Evolutionary conservation across 1,284 basidiomycete genomes (phyloP), one percentile per base, ranked within the genome.

Genomic region (Coniferiporia weirii): DNA sequence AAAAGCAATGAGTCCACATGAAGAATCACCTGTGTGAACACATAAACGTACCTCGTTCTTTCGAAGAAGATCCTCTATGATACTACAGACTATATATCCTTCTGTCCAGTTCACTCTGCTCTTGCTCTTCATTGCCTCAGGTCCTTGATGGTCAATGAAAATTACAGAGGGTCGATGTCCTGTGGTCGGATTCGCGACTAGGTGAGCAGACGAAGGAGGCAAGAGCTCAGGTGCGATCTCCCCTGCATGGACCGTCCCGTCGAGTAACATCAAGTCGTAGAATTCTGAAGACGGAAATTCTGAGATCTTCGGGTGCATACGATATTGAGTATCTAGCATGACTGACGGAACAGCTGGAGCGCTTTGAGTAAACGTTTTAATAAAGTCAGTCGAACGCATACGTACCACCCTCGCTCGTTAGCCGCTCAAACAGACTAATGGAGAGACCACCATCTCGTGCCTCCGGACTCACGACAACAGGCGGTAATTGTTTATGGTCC

Each of bases 401-500:
- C 86, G 66, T 64, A 91, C 91, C 75, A 58, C 83, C 79, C 78
- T 92, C 88, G 65, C 87, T 79, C 13, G 91, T 90, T 52, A 98
- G 76, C 34, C 95, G 78, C 71, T 98, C 95, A 65, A 98, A 98
- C 32, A 98, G 76, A 72, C 91, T 93, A 17, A 84, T 81, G 1
- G 85, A 85, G 15, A 95, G 76, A 0, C 91, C 93, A 19, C 83
- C 81, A 17, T 78, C 73, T 66, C 83, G 79, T 1, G 89, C 91
- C 66, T 88, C 83, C 43, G 78, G 77, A 65, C 84, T 90, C 7
- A 83, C 79, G 61, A 96, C 92, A 56, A 97, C 85, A 0, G 95
- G 93, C 19, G 95, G 93, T n/a, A 97, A 78, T 70, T 98, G 95
- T 70, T 95, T 95, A 73, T 98, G 95, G 74, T 98, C 95, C 34